Evolutionary conservation across 2,329 filamentous ascomycete species (phyloP).

Genomic region (Claviceps paspali): DNA sequence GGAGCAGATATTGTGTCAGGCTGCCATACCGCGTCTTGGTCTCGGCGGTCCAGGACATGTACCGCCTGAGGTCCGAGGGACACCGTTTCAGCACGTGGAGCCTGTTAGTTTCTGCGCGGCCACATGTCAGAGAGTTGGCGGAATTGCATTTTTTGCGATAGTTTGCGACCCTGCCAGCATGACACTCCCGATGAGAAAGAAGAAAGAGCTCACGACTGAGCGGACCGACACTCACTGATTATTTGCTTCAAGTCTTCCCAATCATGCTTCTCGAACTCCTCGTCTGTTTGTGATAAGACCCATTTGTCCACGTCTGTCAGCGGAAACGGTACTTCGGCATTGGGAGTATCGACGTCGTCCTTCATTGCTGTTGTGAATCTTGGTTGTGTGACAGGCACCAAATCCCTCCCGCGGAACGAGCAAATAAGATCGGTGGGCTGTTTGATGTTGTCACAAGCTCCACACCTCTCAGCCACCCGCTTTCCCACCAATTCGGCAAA

Average conservation of each 20-base stretch:
- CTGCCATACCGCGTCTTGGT: conserved; percentile 61
- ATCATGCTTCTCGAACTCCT: conserved; percentile 51
- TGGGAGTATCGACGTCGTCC: conserved; percentile 13
- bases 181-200: too few species aligned
- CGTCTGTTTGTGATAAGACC: conserved; percentile 49
- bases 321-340: conserved; percentile 37
- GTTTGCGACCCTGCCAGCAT: too few species aligned
- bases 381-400: too few species aligned
- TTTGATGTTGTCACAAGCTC: too few species aligned
- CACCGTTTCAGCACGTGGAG: conserved; percentile 64
- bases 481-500: too few species aligned
- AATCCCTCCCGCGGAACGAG: too few species aligned
- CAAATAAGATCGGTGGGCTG: too few species aligned
- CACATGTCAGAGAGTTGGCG: neutral
- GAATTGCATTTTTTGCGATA: too few species aligned
- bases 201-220: too few species aligned
- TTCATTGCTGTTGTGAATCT: conserved; percentile 26
- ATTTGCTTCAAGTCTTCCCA: conserved; percentile 62
- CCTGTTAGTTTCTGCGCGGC: conserved; percentile 32
- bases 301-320: conserved; percentile 42
- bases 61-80: conserved; percentile 65
- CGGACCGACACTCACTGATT: conserved; percentile 33
- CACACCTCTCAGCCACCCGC: too few species aligned
- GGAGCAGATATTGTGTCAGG: conserved; percentile 64
- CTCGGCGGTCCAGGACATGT: conserved; percentile 60